Conservation (phyloP, 1,284 basidiomycete genomes). For the Pseudozyma tsukubaensis region DNA sequence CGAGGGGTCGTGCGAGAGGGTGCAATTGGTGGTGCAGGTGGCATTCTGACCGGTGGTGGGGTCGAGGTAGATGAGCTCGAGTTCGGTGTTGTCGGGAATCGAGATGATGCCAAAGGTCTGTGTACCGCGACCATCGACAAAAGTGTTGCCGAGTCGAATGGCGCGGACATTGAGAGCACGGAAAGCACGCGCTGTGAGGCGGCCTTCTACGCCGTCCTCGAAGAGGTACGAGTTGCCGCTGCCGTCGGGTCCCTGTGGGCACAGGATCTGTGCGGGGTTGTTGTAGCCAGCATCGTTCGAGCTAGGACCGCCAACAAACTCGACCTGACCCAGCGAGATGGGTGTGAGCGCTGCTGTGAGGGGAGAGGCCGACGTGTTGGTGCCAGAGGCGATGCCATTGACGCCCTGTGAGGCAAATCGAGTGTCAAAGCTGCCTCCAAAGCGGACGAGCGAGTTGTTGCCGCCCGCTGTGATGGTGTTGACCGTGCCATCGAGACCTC, state of each 20-base stretch:
- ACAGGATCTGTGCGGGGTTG: constrained; percentile 81
- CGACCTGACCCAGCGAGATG: constrained; percentile 71
- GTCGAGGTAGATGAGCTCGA: constrained; percentile 81
- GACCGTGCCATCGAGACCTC: constrained; percentile 83
- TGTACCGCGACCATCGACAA: constrained; percentile 81
- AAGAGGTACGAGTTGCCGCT: constrained; percentile 84
- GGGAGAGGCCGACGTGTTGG: constrained; percentile 72
- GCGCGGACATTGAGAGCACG: constrained; percentile 80
- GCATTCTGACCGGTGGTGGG: constrained; percentile 79
- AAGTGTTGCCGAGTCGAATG: constrained; percentile 89
- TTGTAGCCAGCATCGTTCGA: constrained; percentile 76
- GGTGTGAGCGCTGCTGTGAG: constrained; percentile 66
- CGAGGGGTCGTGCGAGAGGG: constrained; percentile 71
- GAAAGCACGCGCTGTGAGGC: constrained; percentile 80
- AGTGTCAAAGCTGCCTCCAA: constrained; percentile 81
- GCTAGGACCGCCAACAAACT: constrained; percentile 79
- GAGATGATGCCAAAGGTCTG: constrained; percentile 81
- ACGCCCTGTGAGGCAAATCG: constrained; percentile 73
- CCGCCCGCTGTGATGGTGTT: constrained; percentile 80
- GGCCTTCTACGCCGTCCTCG: constrained; percentile 77
- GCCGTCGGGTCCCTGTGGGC: constrained; percentile 84
- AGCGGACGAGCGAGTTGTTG: constrained; percentile 81
- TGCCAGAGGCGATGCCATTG: constrained; percentile 47
- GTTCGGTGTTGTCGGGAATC: constrained; percentile 86
- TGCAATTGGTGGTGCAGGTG: constrained; percentile 69